Conservation (phyloP, 108 stramenopile genomes). For the Cyclotella atomus region DNA sequence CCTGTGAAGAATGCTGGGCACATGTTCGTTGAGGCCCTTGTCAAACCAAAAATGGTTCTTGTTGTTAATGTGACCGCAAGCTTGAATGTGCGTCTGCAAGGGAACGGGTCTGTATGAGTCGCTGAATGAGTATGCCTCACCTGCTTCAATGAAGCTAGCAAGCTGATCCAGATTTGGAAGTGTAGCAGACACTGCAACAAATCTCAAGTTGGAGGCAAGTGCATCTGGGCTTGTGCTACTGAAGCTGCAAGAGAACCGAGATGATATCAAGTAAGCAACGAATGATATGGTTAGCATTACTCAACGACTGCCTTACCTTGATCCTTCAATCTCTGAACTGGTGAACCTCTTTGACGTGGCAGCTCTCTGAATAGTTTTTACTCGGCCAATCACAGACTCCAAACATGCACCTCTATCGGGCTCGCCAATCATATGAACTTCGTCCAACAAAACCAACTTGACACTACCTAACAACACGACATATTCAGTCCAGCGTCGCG, state of each 20-base stretch:
- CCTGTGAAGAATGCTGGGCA: constrained; percentile 69
- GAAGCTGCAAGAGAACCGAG: constrained; percentile 42
- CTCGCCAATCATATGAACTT: constrained; percentile 95
- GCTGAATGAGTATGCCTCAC: constrained; percentile 86
- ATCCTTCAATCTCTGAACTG: constrained; percentile 34
- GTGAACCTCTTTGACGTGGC: constrained; percentile 36
- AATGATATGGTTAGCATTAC: too few species aligned
- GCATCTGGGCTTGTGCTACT: constrained; percentile 59
- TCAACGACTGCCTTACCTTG: constrained; percentile 34
- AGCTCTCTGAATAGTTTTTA: constrained; percentile 89
- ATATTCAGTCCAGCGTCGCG: constrained; percentile 91
- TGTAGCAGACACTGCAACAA: constrained; percentile 93
- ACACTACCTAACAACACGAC: constrained; percentile 88
- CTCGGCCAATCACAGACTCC: constrained; percentile 87
- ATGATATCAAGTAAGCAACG: neutral
- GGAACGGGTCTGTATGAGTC: constrained; percentile 92
- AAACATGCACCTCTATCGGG: constrained; percentile 83
- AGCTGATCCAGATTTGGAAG: constrained; percentile 94
- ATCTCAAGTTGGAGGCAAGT: constrained; percentile 75
- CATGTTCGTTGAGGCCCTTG: constrained; percentile 70
- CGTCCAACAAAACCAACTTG: constrained; percentile 92
- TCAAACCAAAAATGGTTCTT: constrained; percentile 93
- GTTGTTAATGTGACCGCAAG: constrained; percentile 68
- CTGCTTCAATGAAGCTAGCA: constrained; percentile 85
- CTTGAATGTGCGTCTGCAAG: constrained; percentile 73